These are phyloP conservation scores for Lithospermum erythrorhizon DNA, from an alignment of 257 asterid genomes.

Conservation along the genomic window DNA sequence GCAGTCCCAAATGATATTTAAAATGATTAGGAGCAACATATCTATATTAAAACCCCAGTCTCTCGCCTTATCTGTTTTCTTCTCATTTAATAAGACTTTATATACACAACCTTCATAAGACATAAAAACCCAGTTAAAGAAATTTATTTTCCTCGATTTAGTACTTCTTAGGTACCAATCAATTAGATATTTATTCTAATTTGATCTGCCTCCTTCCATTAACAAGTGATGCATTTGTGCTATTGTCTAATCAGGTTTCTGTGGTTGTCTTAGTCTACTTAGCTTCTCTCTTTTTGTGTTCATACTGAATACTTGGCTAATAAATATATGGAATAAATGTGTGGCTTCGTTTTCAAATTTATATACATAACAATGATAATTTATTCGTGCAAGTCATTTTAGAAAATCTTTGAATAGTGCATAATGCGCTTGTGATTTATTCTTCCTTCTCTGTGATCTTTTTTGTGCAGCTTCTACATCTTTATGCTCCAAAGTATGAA, in stretches of 20 bases:
- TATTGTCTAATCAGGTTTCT: no score
- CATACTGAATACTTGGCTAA: no score
- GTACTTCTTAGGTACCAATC: no score
- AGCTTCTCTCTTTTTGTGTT: no score
- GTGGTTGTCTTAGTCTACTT: no score
- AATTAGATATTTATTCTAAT: no score
- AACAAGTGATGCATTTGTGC: no score
- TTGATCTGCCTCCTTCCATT: no score
- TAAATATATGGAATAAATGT: not conserved
- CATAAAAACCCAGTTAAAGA: not conserved
- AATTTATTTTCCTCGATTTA: no score
- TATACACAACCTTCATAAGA: not conserved
- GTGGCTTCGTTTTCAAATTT: no score
- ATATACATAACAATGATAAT: no score
- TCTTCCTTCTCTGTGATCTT: not conserved
- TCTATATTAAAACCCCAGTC: not conserved
- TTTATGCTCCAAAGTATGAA: conserved; percentile 68
- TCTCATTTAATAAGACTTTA: not conserved
- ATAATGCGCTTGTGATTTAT: not conserved
- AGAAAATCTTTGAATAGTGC: not conserved
- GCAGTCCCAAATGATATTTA: not conserved
- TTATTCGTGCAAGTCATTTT: not conserved
- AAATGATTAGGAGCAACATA: not conserved
- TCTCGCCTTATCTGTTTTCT: not conserved
- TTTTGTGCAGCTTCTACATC: conserved; percentile 54